Evolutionary conservation across 139 green algal species (phyloP), one percentile per base, ranked within the genome.

Genomic region (Deuterostichococcus epilithicus): DNA sequence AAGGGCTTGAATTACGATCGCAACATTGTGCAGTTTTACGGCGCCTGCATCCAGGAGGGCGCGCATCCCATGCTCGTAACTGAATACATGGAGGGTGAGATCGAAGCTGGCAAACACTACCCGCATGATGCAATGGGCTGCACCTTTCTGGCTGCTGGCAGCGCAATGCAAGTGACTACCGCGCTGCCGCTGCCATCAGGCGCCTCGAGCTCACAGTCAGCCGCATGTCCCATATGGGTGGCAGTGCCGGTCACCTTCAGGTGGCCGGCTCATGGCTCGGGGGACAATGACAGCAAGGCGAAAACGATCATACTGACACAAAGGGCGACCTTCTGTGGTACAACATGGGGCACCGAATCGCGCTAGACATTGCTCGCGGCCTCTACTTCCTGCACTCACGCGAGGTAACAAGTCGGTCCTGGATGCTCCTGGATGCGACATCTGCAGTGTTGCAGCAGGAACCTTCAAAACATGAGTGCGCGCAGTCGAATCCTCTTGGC

Each of bases 331-430:
- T 79, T 3, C 42, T 38, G 35, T 79, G 75, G 75, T 36, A 68
- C 66, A 79, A 68, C n/a, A 74, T 52, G 13, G 75, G 75, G 5
- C 39, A 39, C 22, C 25, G 13, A 20, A 68, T 79, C 33, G 75
- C 75, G 23, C 66, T 79, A 39, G 75, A 79, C 30, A 23, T 79
- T 1, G 66, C 72, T 5, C 59, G 66, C 5, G 75, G 66, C 28
- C 42, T 79, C n/a, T 52, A 66, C 25, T 79, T 69, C 42, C 30
- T 79, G 75, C 75, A 79, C 42, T 73, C 66, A 28, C 59, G 66
- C 69, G 45, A 37, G 72, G 72, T 76, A 26, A 8, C 42, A 8
- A 52, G 10, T 52, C 42, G 42, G 10, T 8, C 42, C 42, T 52
- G 10, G 13, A 52, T 52, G 42, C 8, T 8, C 42, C 42, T 8